Base-by-base conservation (phyloP, 1,284 basidiomycete species). In the Ceratobasidium sp. region DNA sequence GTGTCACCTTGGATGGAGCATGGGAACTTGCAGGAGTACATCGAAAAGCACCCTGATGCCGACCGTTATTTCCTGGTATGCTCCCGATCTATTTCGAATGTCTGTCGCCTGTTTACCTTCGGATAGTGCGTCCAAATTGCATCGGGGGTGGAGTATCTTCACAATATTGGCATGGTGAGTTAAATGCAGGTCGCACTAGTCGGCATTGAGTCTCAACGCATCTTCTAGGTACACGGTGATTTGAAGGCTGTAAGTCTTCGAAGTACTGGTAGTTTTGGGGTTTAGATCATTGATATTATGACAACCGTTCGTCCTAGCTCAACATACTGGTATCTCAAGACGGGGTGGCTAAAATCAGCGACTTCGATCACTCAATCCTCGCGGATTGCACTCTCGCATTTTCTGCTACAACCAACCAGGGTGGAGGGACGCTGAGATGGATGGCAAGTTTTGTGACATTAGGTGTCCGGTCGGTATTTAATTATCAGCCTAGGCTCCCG, bases 151-250 rank as follows among this genome's bases (percentile, higher is more conserved):
- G 27, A 45, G 17, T 66, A 51, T 66, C 48, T 66, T 8, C 64
- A 66, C 27, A 53, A 19, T 47, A 33, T 53, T 19, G 29, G 22
- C 27, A n/a, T 56, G 44, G 48, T 71, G 19, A 44, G 59, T 48
- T 64, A 19, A 48, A 8, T 48, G 22, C n/a, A n/a, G 22, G n/a
- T 24, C 2, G 17, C 50, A 48, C 22, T 48, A 48, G 62, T 93
- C 0, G 92, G 92, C 1, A 89, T 93, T 1, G 92, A 41, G 36
- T 11, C 36, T 41, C 6, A 41, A 41, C 11, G 11, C 36, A 41
- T 11, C 11, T 41, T 11, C 11, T 19, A 66, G 64, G 64, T 66
- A 15, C 64, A 54, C 24, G 50, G 64, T 8, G 64, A 66, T 24
- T 48, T 66, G 22, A 66, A 66, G 27, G 64, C 48, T 7, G 64